These are phyloP conservation scores for Salix exigua DNA, from an alignment of 345 rosid species.

Conservation along the genomic window DNA sequence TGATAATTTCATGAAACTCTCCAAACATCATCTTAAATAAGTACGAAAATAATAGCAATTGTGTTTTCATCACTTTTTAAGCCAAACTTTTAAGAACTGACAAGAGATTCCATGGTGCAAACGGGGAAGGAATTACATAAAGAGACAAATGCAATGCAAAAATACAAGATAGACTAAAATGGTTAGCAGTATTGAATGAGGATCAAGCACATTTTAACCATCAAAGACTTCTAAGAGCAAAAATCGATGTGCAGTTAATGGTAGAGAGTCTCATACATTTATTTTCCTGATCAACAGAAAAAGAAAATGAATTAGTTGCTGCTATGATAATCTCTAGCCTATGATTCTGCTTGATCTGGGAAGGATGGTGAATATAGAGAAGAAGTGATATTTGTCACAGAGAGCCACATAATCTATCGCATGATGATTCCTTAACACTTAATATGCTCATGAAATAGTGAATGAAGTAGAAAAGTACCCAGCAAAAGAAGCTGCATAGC, in stretches of 20 bases:
- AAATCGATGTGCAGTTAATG: no score
- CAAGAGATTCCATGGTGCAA: not conserved
- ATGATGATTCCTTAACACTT: not conserved
- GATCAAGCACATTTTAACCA: not conserved
- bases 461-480: constrained; percentile 49
- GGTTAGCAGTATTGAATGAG: not conserved
- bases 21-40: not conserved
- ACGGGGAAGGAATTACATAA: not conserved
- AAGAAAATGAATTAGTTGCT: no score
- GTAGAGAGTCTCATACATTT: no score
- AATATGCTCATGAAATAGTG: no score
- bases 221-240: not conserved
- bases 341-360: not conserved
- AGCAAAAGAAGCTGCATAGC: constrained; percentile 95
- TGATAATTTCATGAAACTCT: constrained; percentile 7
- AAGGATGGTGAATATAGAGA: not conserved
- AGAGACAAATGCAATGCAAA: not conserved
- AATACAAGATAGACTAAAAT: not conserved
- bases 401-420: not conserved
- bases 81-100: not conserved
- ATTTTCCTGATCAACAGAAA: no score
- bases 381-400: not conserved
- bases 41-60: not conserved
- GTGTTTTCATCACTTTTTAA: not conserved
- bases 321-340: no score